Evolutionary conservation across 495 filamentous ascomycete species (phyloP), one percentile per base, ranked within the genome.

Genomic region (Penicillium angulare): DNA sequence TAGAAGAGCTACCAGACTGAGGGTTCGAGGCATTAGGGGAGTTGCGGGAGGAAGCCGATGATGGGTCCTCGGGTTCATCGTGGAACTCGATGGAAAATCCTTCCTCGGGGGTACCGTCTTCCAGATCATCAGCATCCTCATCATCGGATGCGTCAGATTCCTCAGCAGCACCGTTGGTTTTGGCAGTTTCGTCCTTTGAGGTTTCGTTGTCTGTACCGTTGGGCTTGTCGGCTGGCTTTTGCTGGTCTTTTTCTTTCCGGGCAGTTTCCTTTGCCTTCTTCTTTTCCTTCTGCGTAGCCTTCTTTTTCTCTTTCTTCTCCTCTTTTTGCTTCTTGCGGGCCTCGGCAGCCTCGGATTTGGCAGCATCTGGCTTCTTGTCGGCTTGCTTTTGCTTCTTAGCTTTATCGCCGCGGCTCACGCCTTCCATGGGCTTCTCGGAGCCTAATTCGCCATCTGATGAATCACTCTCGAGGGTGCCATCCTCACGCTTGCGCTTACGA

Each of bases 1-100:
- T 81, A 15, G 87, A 89, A 32, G 87, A 89, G 43, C 79, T 85
- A 53, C 79, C 79, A 40, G 87, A 88, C 48, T 82, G 72, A 17
- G 67, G 58, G 41, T 75, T 74, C 26, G 78, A 75, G 53, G 74
- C 71, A 59, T 92, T 86, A 59, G 86, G 82, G 5, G 88, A 89
- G 36, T 80, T 68, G 15, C 80, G 77, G 35, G 85, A 80, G 9
- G 80, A 77, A 35, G 72, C 70, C 36, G 78, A 76, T 7, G 64
- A 73, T 15, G 68, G 60, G 7, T 76, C 67, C 45, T 79, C 71
- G 47, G 58, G 64, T 40, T 63, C 52, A 26, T 77, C 71, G 20
- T 61, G 59, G 51, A 65, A 70, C 50, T 76, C 70, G 22, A 75
- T 46, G 16, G 69, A 68, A 32, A 75, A 62, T 22, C 65, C 73